A percentile compares a stretch with the other conserved stretches of the same genome.
These are phyloP conservation scores for Capronia epimyces DNA, from an alignment of 2,329 filamentous ascomycete genomes.

Conservation along the genomic window DNA sequence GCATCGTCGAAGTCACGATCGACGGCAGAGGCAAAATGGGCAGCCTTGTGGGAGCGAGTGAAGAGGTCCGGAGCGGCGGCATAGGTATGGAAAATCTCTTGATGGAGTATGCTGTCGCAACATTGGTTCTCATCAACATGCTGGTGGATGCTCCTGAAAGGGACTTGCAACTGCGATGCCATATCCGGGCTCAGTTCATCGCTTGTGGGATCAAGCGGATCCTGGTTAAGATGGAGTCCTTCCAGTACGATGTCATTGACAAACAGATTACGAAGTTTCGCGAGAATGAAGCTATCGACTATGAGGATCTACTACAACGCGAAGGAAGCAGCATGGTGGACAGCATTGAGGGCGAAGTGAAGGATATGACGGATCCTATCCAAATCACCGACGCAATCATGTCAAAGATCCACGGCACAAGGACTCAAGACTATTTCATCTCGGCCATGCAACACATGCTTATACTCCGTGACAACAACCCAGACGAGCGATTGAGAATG, in stretches of 20 bases:
- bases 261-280: conserved; percentile 95
- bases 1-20: conserved; percentile 91
- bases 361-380: conserved; percentile 84
- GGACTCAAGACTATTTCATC: conserved; percentile 90
- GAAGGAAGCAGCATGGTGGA: conserved; percentile 90
- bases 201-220: conserved; percentile 93
- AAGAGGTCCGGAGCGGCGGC: conserved; percentile 90
- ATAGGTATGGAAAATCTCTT: conserved; percentile 98
- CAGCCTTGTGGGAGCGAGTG: conserved; percentile 90
- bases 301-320: conserved; percentile 90
- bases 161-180: conserved; percentile 84
- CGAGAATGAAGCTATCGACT: conserved; percentile 93
- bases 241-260: conserved; percentile 97
- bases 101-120: conserved; percentile 97
- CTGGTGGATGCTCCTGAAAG: conserved; percentile 84
- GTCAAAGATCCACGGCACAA: conserved; percentile 72
- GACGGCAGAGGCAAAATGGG: conserved; percentile 99
- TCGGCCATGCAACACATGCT: conserved; percentile 93
- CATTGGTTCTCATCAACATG: conserved; percentile 93
- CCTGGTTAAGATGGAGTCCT: conserved; percentile 92
- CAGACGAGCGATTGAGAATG: conserved; percentile 86
- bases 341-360: conserved; percentile 74
- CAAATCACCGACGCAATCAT: conserved; percentile 95
- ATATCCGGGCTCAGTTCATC: conserved; percentile 92
- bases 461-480: conserved; percentile 83